Evolutionary conservation across 2,329 filamentous ascomycete genomes (phyloP).

Genomic region (Coleophoma cylindrospora): DNA sequence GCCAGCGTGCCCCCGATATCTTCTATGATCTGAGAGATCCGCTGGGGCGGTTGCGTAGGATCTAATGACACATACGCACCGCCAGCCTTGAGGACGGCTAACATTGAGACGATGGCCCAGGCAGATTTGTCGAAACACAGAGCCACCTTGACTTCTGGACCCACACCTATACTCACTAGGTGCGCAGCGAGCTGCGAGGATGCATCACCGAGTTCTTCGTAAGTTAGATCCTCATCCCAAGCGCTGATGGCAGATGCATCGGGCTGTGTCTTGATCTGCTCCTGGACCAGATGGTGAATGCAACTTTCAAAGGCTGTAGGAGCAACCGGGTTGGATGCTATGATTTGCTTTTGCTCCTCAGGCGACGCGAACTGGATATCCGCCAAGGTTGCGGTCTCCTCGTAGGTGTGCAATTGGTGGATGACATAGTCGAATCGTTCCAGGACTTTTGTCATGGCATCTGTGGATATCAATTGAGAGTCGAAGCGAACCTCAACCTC

Average conservation of each 20-base stretch:
- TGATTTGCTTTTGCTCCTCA: too few relatives aligned
- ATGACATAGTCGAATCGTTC: not conserved
- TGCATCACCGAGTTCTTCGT: not conserved
- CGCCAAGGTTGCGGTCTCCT: too few relatives aligned
- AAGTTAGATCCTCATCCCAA: not conserved
- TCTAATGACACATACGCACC: constrained; percentile 25
- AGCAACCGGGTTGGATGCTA: too few relatives aligned
- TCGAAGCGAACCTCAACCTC: not conserved
- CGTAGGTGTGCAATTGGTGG: not conserved
- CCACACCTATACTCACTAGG: constrained; percentile 1
- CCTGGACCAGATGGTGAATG: not conserved
- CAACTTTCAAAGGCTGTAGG: not conserved
- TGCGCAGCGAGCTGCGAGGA: not conserved
- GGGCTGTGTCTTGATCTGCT: not conserved
- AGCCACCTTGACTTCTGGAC: constrained; percentile 11
- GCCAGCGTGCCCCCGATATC: not conserved
- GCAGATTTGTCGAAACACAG: constrained; percentile 26
- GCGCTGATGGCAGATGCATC: not conserved
- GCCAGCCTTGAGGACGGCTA: constrained; percentile 24
- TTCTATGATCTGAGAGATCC: constrained; percentile 6
- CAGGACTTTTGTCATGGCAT: not conserved
- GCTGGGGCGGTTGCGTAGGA: constrained; percentile 19
- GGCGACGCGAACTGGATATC: too few relatives aligned
- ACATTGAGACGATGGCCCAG: constrained; percentile 21
- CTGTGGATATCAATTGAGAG: not conserved